phyloP scores from a whole-genome alignment of 2,329 filamentous ascomycete genomes.

The Paraphaeosphaeria sporulosa region DNA sequence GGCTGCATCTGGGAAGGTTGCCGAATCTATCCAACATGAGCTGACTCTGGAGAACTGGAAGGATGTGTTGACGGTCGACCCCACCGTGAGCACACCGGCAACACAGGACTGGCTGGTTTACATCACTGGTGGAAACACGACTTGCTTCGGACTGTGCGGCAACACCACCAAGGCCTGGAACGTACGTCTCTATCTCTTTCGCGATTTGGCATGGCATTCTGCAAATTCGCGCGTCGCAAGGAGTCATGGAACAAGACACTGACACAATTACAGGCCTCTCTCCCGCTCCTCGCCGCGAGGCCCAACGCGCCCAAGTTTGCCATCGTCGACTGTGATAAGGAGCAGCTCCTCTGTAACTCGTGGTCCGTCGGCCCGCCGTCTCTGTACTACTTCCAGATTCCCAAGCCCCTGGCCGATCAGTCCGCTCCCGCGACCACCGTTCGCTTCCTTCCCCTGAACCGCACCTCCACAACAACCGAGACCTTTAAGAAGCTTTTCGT shows the following conservation, averaged over 20 bases:
- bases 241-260: constrained; percentile 45
- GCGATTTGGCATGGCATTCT: background rate
- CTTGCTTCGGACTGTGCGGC: constrained; percentile 75
- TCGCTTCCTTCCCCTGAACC: constrained; percentile 72
- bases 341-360: constrained; percentile 77
- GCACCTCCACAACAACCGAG: constrained; percentile 70
- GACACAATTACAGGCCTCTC: constrained; percentile 61
- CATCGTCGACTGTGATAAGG: constrained; percentile 75
- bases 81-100: constrained; percentile 61
- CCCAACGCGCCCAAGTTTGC: constrained; percentile 72
- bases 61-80: constrained; percentile 68
- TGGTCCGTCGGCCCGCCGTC: constrained; percentile 72
- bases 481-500: constrained; percentile 68
- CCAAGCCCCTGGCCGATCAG: constrained; percentile 67
- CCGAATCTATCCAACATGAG: constrained; percentile 60
- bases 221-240: background rate
- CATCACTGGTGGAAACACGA: constrained; percentile 78
- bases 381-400: constrained; percentile 71
- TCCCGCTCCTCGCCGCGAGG: constrained; percentile 67
- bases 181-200: constrained; percentile 40
- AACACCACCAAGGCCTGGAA: constrained; percentile 68
- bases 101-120: constrained; percentile 81
- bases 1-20: constrained; percentile 61
- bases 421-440: constrained; percentile 69
- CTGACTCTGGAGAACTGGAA: constrained; percentile 77